Base-by-base conservation (phyloP, 805 yeast species). In the Candida orba region DNA sequence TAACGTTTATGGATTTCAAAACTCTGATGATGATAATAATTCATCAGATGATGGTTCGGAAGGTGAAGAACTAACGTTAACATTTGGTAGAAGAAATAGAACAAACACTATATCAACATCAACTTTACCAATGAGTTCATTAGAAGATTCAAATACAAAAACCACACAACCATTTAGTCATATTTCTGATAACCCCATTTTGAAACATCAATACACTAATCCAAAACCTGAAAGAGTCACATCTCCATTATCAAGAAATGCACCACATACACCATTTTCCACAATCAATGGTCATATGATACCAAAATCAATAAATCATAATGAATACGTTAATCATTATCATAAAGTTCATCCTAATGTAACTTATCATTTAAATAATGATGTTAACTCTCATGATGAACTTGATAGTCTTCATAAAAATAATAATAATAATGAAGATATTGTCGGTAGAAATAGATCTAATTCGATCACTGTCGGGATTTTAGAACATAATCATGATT, bases 291-390 rank as follows among this genome's bases (percentile, higher is more conserved):
- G 66, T 0, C 67, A 62, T 45, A 33, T 59, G 39, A 37, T 46
- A 8, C 49, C 47, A 2, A 45, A 42, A 27, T 27, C 29, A 7
- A 29, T 41, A 17, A 36, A 31, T 13, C 14, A 18, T 4, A 35
- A 39, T 12, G 42, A 47, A 31, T 62, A 41, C 50, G 54, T 47
- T 34, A 74, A 73, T 46, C 79, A 75, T 48, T 73, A 73, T 53
- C 64, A 64, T 39, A 72, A 69, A 43, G 69, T 66, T 18, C 71
- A 67, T 9, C 43, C 47, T 23, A 27, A 35, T 3, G 41, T 40
- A 9, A n/a, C 41, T 1, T 36, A 36, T 10, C 44, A 37, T 10
- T 15, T 32, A 13, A 43, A 35, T 17, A 35, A 37, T 6, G 40
- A 31, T 31, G 13, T 38, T 17, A 5, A 34, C 18, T 17, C 25